A percentile compares a stretch with the other conserved stretches of the same genome.
Conservation (phyloP, 257 asterid species). For the Orobanche coerulescens region DNA sequence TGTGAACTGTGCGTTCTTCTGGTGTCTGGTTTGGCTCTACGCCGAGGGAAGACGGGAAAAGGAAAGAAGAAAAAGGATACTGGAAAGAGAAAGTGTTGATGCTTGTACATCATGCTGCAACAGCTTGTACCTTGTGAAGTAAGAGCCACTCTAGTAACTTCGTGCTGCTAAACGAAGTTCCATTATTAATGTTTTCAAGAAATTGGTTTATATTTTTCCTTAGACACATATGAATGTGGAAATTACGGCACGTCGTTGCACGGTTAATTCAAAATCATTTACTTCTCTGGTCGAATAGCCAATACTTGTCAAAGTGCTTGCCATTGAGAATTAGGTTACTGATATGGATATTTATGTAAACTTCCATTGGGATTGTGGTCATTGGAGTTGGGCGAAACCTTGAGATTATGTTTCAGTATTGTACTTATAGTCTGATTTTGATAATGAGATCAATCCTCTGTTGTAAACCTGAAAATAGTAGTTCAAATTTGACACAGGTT, state of each 20-base stretch:
- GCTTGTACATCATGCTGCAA: slow-evolving; percentile 16
- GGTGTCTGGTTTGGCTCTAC: not conserved
- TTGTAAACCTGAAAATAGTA: not conserved
- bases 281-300: not conserved
- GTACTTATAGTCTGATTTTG: not conserved
- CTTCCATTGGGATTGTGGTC: not conserved
- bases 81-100: not conserved
- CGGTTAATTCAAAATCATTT: not conserved
- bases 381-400: not conserved
- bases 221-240: not conserved
- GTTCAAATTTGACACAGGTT: too few species aligned
- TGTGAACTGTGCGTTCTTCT: not conserved
- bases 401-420: not conserved
- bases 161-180: not conserved
- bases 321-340: slow-evolving; percentile 1
- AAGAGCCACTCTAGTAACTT: not conserved
- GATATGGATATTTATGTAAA: slow-evolving; percentile 1
- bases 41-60: not conserved
- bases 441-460: not conserved
- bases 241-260: not conserved
- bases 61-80: not conserved
- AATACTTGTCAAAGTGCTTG: not conserved
- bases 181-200: not conserved
- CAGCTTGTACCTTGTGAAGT: slow-evolving; percentile 12
- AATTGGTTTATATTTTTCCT: not conserved